Evolutionary conservation across 805 yeast genomes (phyloP).

Genomic region (Ogataea chonburiensis): DNA sequence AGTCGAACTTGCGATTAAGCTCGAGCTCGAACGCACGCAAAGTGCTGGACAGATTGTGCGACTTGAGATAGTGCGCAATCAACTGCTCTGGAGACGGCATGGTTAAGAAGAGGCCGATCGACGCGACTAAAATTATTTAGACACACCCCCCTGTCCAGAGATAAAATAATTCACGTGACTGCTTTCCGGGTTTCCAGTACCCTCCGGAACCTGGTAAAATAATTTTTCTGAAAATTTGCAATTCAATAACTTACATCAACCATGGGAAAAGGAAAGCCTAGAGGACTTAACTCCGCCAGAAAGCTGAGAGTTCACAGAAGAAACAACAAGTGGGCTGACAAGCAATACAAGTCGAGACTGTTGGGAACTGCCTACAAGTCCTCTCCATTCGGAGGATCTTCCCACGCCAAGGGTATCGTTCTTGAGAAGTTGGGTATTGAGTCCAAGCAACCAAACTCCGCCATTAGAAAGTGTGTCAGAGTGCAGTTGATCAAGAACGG

Average conservation of each 20-base stretch:
- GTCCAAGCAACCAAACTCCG: slow-evolving; percentile 99
- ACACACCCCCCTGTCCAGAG: no score
- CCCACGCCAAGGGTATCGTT: slow-evolving; percentile 99
- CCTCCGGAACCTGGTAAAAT: slow-evolving; percentile 10
- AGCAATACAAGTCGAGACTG: slow-evolving; percentile 96
- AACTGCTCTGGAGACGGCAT: slow-evolving; percentile 30
- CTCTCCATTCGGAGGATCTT: slow-evolving; percentile 99
- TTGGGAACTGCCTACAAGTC: slow-evolving; percentile 99
- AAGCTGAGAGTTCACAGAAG: slow-evolving; percentile 99
- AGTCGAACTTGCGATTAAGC: slow-evolving; percentile 34
- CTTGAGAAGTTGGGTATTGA: slow-evolving; percentile 99
- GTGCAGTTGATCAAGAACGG: slow-evolving; percentile 99
- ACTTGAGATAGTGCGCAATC: slow-evolving; percentile 58
- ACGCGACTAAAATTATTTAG: slow-evolving; percentile 5
- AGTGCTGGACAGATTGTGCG: slow-evolving; percentile 47
- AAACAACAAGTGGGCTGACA: slow-evolving; percentile 99
- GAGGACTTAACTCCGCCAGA: slow-evolving; percentile 99
- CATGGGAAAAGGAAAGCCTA: slow-evolving; percentile 99
- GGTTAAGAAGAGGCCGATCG: no score
- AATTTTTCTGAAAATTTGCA: slow-evolving; percentile 14
- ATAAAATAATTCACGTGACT: slow-evolving; percentile 16
- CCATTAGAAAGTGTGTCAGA: slow-evolving; percentile 99
- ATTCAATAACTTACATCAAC: slow-evolving; percentile 20
- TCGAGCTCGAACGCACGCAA: slow-evolving; percentile 49
- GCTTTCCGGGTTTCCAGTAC: slow-evolving; percentile 3